phyloP scores from a whole-genome alignment of 139 green algal genomes.

The Chlorella sorokiniana region DNA sequence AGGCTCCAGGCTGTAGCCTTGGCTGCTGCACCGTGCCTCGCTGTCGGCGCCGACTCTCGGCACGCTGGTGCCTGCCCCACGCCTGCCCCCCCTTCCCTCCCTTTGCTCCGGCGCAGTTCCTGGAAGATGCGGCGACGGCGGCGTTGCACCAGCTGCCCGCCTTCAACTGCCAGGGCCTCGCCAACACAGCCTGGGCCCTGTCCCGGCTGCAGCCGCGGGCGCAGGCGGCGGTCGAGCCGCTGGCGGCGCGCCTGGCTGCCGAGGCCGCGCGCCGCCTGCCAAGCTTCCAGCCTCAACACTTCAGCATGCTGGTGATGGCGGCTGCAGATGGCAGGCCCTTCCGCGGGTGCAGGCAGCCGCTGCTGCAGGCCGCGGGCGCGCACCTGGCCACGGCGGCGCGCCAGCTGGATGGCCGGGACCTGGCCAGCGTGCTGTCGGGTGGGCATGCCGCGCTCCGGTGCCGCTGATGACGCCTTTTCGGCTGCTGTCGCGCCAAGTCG shows the following conservation, averaged over 20 bases:
- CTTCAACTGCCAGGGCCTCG: constrained; percentile 18
- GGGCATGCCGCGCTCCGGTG: not conserved
- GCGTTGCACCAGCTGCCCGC: not conserved
- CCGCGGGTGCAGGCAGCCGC: not conserved
- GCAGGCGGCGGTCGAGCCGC: not conserved
- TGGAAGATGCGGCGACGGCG: not conserved
- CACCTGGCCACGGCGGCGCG: not conserved
- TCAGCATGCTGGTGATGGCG: constrained; percentile 11
- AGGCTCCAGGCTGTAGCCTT: not conserved
- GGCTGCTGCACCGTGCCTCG: not conserved
- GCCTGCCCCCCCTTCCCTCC: no score
- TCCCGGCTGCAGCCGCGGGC: not conserved
- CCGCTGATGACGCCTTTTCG: not conserved
- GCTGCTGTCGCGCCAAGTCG: not conserved
- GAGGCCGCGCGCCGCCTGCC: constrained; percentile 1
- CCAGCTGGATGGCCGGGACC: not conserved
- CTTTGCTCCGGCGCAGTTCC: constrained; percentile 1
- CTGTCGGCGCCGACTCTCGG: not conserved
- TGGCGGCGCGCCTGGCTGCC: not conserved
- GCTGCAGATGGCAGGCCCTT: not conserved
- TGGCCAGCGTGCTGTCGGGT: not conserved
- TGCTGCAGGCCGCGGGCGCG: not conserved
- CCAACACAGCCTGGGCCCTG: constrained; percentile 23
- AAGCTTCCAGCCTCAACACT: constrained; percentile 8
- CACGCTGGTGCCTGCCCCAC: not conserved